phyloP scores from a whole-genome alignment of 164 flowering plant genomes.

The Echeveria elegans region DNA sequence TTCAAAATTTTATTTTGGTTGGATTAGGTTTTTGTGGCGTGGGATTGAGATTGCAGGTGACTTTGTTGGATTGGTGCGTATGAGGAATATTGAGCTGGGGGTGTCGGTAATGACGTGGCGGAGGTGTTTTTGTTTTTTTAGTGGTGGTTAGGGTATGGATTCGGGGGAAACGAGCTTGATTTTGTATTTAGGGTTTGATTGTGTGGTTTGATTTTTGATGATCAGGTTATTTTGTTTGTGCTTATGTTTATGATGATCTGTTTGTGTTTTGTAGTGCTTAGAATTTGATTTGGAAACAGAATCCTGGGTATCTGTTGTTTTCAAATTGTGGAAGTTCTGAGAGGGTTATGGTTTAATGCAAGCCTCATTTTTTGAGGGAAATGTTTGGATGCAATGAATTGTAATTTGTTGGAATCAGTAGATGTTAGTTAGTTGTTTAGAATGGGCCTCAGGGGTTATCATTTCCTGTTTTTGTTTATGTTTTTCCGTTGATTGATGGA shows the following conservation, averaged over 20 bases:
- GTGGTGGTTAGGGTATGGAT: not conserved
- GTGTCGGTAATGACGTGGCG: not conserved
- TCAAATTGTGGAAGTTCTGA: too few species aligned
- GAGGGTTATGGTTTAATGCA: not conserved
- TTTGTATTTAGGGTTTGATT: not conserved
- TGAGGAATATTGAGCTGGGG: not conserved
- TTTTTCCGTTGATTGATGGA: not conserved
- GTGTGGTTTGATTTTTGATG: not conserved
- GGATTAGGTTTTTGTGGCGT: not conserved
- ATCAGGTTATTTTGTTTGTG: too few species aligned
- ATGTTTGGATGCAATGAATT: not conserved
- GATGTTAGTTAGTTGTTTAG: not conserved
- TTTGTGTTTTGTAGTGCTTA: too few species aligned
- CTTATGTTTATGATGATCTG: not conserved
- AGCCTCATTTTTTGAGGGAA: not conserved
- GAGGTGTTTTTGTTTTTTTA: not conserved
- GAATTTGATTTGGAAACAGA: too few species aligned
- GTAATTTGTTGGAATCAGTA: not conserved
- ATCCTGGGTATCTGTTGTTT: too few species aligned
- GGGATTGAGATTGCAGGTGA: not conserved
- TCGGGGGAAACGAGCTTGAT: not conserved
- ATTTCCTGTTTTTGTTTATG: too few species aligned
- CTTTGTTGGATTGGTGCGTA: too few species aligned
- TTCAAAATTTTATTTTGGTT: too few species aligned
- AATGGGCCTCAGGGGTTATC: not conserved